A percentile compares a stretch with the other conserved stretches of the same genome.
Conservation (phyloP, 371 early-diverging fungal species). For the Saksenaea vasiformis region DNA sequence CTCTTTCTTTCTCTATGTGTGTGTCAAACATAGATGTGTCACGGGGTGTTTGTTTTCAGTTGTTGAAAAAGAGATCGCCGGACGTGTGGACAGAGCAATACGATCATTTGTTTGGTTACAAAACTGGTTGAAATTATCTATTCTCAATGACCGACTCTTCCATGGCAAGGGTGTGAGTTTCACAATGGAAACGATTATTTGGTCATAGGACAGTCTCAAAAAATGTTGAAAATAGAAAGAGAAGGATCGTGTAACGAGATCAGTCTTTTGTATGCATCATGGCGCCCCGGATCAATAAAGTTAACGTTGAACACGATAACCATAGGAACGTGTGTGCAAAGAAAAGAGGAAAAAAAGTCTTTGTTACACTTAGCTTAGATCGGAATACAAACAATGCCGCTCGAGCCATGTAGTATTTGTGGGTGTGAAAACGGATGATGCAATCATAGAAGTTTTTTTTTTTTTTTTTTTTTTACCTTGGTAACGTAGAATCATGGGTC, state of each 20-base stretch:
- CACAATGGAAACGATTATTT: neutral
- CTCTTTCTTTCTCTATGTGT: neutral
- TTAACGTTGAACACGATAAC: neutral
- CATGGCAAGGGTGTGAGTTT: neutral
- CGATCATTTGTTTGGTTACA: conserved; percentile 6
- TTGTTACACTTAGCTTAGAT: neutral
- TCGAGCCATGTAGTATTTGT: neutral
- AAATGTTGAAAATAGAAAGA: neutral
- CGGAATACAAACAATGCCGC: neutral
- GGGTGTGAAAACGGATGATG: neutral
- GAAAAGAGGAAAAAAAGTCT: neutral
- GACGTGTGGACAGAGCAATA: neutral
- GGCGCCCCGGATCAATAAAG: neutral
- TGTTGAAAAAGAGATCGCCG: conserved; percentile 2
- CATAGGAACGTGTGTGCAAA: neutral
- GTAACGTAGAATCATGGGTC: neutral
- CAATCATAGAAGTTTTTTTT: neutral
- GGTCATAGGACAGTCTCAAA: neutral
- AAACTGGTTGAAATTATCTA: neutral
- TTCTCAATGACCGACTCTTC: neutral
- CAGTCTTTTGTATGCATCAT: neutral
- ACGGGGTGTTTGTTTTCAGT: neutral
- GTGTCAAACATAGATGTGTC: neutral
- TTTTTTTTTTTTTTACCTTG: neutral
- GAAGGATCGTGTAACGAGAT: neutral